Base-by-base conservation (phyloP, 2,329 filamentous ascomycete genomes). In the Lasiodiplodia hormozganensis region DNA sequence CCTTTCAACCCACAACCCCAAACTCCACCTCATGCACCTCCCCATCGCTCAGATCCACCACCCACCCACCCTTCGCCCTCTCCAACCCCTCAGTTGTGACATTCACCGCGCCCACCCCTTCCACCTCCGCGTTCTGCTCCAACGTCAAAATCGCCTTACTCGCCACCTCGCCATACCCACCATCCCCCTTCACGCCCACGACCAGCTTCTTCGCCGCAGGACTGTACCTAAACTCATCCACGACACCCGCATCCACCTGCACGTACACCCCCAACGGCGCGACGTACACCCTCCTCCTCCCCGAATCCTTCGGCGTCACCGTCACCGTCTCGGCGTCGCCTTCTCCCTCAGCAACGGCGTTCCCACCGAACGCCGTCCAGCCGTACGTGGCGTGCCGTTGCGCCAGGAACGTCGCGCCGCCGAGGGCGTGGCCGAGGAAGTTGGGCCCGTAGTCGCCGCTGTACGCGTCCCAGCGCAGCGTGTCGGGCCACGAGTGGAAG, bases 401-500 rank as follows among this genome's bases (percentile, higher is more conserved):
- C 0, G 82, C 81, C 5, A 88, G 76, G 67, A 87, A 88, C 0
- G 83, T 83, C 0, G 81, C 82, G 4, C 84, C 82, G 0, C 83
- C 85, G 0, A 88, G 76, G 0, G 82, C 81, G 54, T 86, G 75
- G 0, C 86, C 87, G 0, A 88, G 68, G 69, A 88, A 87, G 2
- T 82, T 84, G 0, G 82, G 83, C 0, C 87, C 87, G 68, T 88
- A 88, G 73, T 89, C 87, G 1, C 87, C 86, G 10, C 81, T 85
- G 70, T 85, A 86, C 0, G 80, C 82, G 71, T 89, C 87, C 84
- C 87, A 88, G 25, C 78, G 79, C 36, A 89, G 76, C 0, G 85
- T 84, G 43, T 88, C 83, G 0, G 87, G 86, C 73, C 80, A 88
- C 0, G 85, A 85, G 74, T 89, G 87, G 73, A 89, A 88, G 0